These are phyloP conservation scores for Medicago truncatula DNA, from an alignment of 306 rosid genomes.

Conservation along the genomic window MtrunA17r5.0-ANR NC_053044.1:39387001-39387500, in stretches of 20 bases:
- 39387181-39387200: not conserved
- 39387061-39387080: conserved; percentile 12
- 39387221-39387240: not conserved
- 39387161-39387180: conserved; percentile 22
- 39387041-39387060: conserved; percentile 19
- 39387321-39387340: too few relatives aligned
- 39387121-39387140: conserved; percentile 16
- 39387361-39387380: too few relatives aligned
- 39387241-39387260: not conserved
- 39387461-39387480: too few relatives aligned
- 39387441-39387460: too few relatives aligned
- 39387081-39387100: conserved; percentile 33
- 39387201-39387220: conserved; percentile 12
- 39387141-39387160: conserved; percentile 2
- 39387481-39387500: too few relatives aligned
- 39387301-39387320: not conserved
- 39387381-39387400: too few relatives aligned
- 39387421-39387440: too few relatives aligned
- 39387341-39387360: too few relatives aligned
- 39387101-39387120: not conserved
- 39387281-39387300: not conserved
- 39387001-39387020: not conserved
- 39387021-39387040: conserved; percentile 17
- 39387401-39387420: too few relatives aligned
- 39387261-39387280: not conserved